Percentiles rank a stretch among this genome's conserved stretches.
Evolutionary conservation across 805 yeast genomes (phyloP).

Genomic region (Wickerhamomyces alni): DNA sequence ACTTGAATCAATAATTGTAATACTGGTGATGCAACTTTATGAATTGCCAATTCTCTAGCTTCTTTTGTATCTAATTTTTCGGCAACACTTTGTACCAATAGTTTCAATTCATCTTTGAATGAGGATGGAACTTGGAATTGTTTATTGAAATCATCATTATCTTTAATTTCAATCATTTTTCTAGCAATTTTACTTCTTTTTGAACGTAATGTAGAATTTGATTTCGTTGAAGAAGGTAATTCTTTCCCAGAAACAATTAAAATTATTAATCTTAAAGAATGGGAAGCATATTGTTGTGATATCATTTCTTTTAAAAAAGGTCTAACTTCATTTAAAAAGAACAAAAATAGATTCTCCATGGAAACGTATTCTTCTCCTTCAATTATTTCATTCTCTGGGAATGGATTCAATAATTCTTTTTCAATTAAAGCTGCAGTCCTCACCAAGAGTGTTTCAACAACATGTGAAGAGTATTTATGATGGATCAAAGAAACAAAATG

Average conservation of each 20-base stretch:
- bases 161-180: conserved; percentile 85
- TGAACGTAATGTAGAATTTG: conserved; percentile 71
- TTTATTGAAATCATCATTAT: conserved; percentile 62
- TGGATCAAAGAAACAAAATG: conserved; percentile 70
- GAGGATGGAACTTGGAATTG: conserved; percentile 66
- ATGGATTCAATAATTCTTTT: conserved; percentile 53
- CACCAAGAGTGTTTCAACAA: conserved; percentile 78
- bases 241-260: conserved; percentile 72
- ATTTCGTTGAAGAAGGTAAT: conserved; percentile 63
- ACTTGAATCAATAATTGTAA: conserved; percentile 70
- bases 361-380: conserved; percentile 37
- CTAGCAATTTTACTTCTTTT: conserved; percentile 85
- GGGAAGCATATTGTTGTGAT: conserved; percentile 80
- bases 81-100: conserved; percentile 37
- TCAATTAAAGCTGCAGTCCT: conserved; percentile 71
- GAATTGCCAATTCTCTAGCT: conserved; percentile 70
- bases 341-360: conserved; percentile 60
- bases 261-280: conserved; percentile 68
- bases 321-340: conserved; percentile 60
- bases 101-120: conserved; percentile 55
- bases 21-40: conserved; percentile 84
- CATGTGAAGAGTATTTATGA: conserved; percentile 92
- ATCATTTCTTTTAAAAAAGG: conserved; percentile 57
- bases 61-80: conserved; percentile 32
- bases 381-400: conserved; percentile 24